Base-by-base conservation (phyloP, 495 filamentous ascomycete species). In the Emericellopsis terricola region DNA sequence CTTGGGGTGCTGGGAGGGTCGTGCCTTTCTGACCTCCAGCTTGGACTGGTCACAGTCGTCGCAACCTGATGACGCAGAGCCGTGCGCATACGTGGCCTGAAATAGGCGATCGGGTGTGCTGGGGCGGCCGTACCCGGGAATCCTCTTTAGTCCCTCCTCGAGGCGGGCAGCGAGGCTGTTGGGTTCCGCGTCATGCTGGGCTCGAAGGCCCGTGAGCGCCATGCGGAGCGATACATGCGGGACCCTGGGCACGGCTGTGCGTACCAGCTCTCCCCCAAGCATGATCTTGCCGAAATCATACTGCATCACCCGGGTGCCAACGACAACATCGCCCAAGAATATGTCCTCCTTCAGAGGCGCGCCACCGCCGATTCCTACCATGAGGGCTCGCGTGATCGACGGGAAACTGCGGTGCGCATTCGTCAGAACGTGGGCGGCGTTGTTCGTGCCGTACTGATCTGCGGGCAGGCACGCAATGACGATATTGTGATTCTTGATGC, bases 341-440 rank as follows among this genome's bases (percentile, higher is more conserved):
- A 56, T 46, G 32, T 64, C 54, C 14, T 40, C 36, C 10, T 43
- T 40, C 20, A 14, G 38, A 11, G 57, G 57, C 14, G 51, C 49
- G 18, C 57, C 57, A 29, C 55, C 53, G 13, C 42, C 57, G 37
- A 62, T 57, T 16, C 57, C 60, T n/a, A 64, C 56, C 45, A 62
- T 52, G 4, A 65, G 39, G n/a, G 44, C 45, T 35, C 57, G 49
- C 26, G 45, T 51, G 16, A 65, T 45, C 1, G 27, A 29, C 15
- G 41, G 41, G 29, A 64, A 62, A 8, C 37, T 55, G 9, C 37
- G 34, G 1, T 26, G 31, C 42, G 64, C 48, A 6, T 56, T 36
- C 9, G 31, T 41, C 15, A 43, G 44, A 17, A 53, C 49, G 8
- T 30, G 47, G 13, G 44, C 45, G 3, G 58, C 54, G 23, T 50